Evolutionary conservation across 208 protist genomes (phyloP), one percentile per base, ranked within the genome.

Genomic region (Vickermania spadyakhi): DNA sequence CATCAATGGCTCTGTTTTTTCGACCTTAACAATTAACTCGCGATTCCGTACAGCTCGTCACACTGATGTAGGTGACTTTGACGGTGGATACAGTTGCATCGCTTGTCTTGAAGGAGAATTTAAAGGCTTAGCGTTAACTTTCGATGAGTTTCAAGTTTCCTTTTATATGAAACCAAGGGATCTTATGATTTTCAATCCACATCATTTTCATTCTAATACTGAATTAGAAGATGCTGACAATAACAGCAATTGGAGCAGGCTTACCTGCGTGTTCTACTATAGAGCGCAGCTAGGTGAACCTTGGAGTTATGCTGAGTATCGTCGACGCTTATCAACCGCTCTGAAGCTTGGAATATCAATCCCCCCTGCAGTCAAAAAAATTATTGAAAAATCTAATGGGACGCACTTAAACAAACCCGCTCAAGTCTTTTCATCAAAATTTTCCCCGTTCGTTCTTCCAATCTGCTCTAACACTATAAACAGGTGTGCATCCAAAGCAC

Each of bases 221-320:
- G 86, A 96, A 64, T 60, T 81, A 23, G 86, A 96, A 61, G n/a
- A 53, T 28, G 51, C 65, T 54, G 56, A 79, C 51, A 26, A 25
- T n/a, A 71, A 58, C 2, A 61, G 59, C 21, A 55, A 70, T 21
- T 96, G 90, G 86, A 63, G 56, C 52, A 57, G 90, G 23, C 70
- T 96, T 4, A 89, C 85, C 1, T 94, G 90, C 64, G 90, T 96
- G 1, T 93, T 94, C 58, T 96, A 96, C 70, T 96, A 93, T 66
- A 80, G 90, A 58, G 66, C 77, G 2, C 56, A 70, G 3, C 70
- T 96, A 0, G 90, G 89, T 1, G 86, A 92, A 62, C 72, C 81
- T 3, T 31, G 61, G 1, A 81, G 79, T 57, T 81, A 91, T 55
- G 70, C 66, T 2, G 79, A 91, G 61, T 96, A 96, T 66, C 18